phyloP scores from a whole-genome alignment of 371 early-diverging fungal species.

The Encephalitozoon romaleae region DNA sequence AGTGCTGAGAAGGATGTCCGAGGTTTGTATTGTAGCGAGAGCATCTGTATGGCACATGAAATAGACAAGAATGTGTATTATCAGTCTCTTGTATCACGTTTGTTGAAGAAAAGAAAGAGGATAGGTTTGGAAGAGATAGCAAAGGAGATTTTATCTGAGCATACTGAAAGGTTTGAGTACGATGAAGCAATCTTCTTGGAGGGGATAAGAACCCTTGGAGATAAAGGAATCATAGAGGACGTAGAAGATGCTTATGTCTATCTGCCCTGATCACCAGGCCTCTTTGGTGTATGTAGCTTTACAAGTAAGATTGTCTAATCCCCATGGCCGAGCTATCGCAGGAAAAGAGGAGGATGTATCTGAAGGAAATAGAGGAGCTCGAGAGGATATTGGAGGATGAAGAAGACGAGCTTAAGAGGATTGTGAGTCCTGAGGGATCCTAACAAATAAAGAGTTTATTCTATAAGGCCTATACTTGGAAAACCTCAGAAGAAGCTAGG shows the following conservation, averaged over 20 bases:
- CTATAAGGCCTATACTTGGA: neutral
- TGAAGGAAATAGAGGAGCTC: constrained; percentile 2
- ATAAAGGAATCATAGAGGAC: constrained; percentile 40
- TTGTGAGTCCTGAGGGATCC: neutral
- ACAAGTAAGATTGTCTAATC: neutral
- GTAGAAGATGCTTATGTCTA: neutral
- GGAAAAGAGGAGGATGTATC: neutral
- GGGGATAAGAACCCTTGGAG: neutral
- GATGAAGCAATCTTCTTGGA: neutral
- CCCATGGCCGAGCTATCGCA: neutral
- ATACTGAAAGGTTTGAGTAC: constrained; percentile 4
- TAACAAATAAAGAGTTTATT: neutral
- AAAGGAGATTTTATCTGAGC: neutral
- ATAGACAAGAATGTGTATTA: constrained; percentile 12
- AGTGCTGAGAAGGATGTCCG: neutral
- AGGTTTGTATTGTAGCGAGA: constrained; percentile 18
- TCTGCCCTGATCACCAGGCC: neutral
- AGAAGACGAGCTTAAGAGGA: neutral
- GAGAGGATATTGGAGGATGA: neutral
- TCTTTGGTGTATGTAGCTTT: neutral
- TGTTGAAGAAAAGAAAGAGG: constrained; percentile 20
- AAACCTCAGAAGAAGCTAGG: neutral
- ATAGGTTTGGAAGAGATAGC: neutral
- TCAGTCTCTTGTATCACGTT: constrained; percentile 15
- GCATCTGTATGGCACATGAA: neutral